Evolutionary conservation across 257 asterid species (phyloP).

Genomic region (Solanum chiquidenum): DNA sequence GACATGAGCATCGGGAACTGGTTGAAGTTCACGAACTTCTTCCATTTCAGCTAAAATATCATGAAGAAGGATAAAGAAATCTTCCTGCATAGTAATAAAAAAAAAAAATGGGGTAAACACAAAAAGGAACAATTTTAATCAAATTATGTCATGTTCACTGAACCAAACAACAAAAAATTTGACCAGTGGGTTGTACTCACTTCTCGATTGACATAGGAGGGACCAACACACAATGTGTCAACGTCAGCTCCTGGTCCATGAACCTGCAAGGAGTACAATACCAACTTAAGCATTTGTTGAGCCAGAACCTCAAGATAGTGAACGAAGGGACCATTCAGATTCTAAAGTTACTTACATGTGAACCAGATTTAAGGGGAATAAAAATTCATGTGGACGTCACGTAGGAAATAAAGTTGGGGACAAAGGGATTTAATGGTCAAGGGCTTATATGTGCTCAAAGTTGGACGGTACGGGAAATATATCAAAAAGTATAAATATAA

Average conservation of each 20-base stretch:
- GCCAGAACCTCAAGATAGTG: not conserved
- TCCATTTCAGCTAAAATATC: conserved; percentile 24
- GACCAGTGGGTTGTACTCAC: conserved; percentile 3
- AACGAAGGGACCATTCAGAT: not conserved
- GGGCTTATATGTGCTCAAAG: not conserved
- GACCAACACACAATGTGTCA: conserved; percentile 31
- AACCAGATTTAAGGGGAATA: not conserved
- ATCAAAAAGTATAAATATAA: not conserved
- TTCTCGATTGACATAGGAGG: conserved; percentile 22
- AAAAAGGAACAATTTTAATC: not conserved
- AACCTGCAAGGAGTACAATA: not conserved
- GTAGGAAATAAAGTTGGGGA: not conserved
- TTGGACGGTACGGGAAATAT: not conserved
- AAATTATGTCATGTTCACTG: not conserved
- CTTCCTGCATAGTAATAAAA: conserved; percentile 13
- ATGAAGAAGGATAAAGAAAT: conserved; percentile 24
- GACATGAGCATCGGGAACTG: conserved; percentile 32
- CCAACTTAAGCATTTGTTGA: not conserved
- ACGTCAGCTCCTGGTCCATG: conserved; percentile 32
- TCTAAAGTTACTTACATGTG: not conserved
- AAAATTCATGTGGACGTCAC: not conserved
- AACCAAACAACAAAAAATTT: not conserved
- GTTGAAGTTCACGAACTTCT: conserved; percentile 26
- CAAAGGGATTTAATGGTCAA: not conserved
- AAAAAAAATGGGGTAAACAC: not conserved